A percentile compares a stretch with the other conserved stretches of the same genome.
These are phyloP conservation scores for Termitomyces sp. DNA, from an alignment of 768 basidiomycete species.

Conservation along the genomic window DNA sequence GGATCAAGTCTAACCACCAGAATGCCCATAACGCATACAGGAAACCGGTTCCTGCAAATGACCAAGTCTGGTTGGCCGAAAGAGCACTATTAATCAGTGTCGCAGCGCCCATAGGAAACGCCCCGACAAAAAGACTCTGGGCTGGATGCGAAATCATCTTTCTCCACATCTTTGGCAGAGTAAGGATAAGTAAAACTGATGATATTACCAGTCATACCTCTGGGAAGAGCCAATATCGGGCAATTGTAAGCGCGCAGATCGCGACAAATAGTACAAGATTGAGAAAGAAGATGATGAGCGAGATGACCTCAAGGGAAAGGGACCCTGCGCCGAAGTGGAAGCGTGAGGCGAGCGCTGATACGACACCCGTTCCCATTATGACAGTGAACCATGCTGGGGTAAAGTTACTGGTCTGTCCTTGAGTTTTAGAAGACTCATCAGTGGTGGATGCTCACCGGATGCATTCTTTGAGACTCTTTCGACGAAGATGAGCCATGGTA, in stretches of 20 bases:
- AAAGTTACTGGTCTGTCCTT: conserved; percentile 28
- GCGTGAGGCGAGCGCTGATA: conserved; percentile 38
- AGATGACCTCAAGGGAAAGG: conserved; percentile 27
- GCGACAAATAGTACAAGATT: conserved; percentile 49
- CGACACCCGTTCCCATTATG: conserved; percentile 51
- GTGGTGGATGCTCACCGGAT: conserved; percentile 20
- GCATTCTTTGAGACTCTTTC: conserved; percentile 28
- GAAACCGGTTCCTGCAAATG: conserved; percentile 47
- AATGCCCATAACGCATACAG: conserved; percentile 53
- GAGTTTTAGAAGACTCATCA: neutral
- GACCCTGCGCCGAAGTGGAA: conserved; percentile 43
- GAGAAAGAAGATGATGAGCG: conserved; percentile 52
- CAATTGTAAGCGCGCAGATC: conserved; percentile 37
- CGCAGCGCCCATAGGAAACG: conserved; percentile 54
- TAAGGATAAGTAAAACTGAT: neutral
- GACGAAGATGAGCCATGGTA: conserved; percentile 9
- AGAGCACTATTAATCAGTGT: conserved; percentile 52
- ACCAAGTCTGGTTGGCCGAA: conserved; percentile 35
- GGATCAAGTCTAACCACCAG: conserved; percentile 62
- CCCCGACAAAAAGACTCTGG: conserved; percentile 38
- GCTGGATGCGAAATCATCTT: conserved; percentile 43
- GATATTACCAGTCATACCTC: conserved; percentile 25
- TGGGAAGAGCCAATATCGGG: conserved; percentile 51
- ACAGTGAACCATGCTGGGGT: conserved; percentile 52
- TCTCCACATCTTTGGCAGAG: conserved; percentile 21